Evolutionary conservation across 2,329 filamentous ascomycete species (phyloP).

Genomic region (Onygenales sp.): DNA sequence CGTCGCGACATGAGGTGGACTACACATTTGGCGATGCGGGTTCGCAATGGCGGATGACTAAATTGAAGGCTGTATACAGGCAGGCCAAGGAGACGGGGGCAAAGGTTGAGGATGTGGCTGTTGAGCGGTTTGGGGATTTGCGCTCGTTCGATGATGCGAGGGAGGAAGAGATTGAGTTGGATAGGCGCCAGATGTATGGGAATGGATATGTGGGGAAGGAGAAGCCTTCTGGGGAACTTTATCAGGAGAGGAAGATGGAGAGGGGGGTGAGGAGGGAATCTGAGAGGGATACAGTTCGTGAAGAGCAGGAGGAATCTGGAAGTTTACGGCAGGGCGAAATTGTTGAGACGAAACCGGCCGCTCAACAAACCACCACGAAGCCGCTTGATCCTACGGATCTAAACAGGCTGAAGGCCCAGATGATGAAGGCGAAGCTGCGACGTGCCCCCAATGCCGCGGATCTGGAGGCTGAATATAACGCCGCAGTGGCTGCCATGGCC

Average conservation of each 20-base stretch:
- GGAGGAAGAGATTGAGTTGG: conserved; percentile 86
- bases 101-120: conserved; percentile 70
- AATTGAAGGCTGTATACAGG: conserved; percentile 75
- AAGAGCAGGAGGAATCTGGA: conserved; percentile 24
- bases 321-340: conserved; percentile 41
- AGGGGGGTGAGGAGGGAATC: conserved; percentile 37
- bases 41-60: conserved; percentile 94
- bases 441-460: conserved; percentile 64
- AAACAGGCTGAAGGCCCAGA: conserved; percentile 82
- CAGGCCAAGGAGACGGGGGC: conserved; percentile 64
- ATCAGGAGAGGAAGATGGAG: conserved; percentile 61
- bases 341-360: conserved; percentile 45
- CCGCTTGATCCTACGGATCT: conserved; percentile 66
- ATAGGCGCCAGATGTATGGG: conserved; percentile 73
- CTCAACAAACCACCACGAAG: conserved; percentile 37
- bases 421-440: conserved; percentile 91
- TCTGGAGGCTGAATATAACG: conserved; percentile 76
- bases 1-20: conserved; percentile 53
- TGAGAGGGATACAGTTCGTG: conserved; percentile 14
- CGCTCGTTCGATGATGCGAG: conserved; percentile 83
- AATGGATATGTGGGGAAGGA: conserved; percentile 74
- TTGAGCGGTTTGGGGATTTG: conserved; percentile 71
- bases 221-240: conserved; percentile 80
- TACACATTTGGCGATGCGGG: conserved; percentile 87
- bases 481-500: conserved; percentile 55